Conservation (phyloP, 805 yeast genomes). For the Ogataea ganodermae region DNA sequence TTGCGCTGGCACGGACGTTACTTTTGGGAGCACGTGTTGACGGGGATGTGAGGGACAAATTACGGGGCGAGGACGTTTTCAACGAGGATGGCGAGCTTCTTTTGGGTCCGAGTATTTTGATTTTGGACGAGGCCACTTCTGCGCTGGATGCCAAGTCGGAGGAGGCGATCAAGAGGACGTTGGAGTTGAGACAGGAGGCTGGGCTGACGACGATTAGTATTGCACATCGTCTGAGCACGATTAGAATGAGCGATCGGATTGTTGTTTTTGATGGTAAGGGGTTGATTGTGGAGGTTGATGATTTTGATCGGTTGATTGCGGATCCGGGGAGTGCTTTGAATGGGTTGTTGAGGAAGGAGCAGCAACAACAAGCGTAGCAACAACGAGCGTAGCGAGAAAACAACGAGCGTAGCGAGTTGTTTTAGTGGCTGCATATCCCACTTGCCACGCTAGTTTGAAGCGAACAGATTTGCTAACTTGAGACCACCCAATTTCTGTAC, state of each 20-base stretch:
- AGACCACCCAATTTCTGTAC: too few species aligned
- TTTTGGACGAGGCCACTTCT: conserved; percentile 93
- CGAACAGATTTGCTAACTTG: too few species aligned
- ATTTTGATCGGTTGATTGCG: conserved; percentile 51
- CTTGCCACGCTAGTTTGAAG: too few species aligned
- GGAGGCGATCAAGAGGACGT: conserved; percentile 75
- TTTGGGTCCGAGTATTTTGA: conserved; percentile 69
- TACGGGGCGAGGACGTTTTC: conserved; percentile 18
- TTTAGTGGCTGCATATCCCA: too few species aligned
- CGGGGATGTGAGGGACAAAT: conserved; percentile 5
- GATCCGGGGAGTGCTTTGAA: conserved; percentile 49
- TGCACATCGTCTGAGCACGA: conserved; percentile 90
- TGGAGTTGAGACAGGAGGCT: conserved; percentile 53
- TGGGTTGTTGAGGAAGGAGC: conserved; percentile 37
- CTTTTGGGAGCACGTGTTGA: conserved; percentile 45
- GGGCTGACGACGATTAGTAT: conserved; percentile 80
- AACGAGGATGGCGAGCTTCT: conserved; percentile 28
- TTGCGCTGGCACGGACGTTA: conserved; percentile 87
- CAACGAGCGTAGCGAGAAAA: conserved; percentile 26
- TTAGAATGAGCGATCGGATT: conserved; percentile 76
- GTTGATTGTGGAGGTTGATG: conserved; percentile 70
- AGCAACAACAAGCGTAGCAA: conserved; percentile 28
- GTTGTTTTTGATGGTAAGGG: conserved; percentile 74
- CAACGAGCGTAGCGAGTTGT: conserved; percentile 8
- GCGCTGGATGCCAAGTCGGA: conserved; percentile 91